Percentiles rank a stretch among this genome's conserved stretches.
Evolutionary conservation across 2,329 filamentous ascomycete species (phyloP).

Genomic region (Colletotrichum caudatum): DNA sequence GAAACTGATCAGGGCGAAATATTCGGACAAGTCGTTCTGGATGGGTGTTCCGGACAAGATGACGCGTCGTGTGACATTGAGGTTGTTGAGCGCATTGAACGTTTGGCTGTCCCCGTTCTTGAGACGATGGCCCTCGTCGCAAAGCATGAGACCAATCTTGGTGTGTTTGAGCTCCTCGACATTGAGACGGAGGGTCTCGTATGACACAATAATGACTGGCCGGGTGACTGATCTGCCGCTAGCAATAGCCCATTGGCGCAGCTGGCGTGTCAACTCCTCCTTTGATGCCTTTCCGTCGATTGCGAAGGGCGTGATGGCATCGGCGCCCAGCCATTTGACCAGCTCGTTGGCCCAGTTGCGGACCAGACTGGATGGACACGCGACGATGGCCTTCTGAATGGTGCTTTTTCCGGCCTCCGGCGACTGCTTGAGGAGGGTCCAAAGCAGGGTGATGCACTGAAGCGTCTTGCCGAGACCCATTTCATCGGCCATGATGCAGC

Average conservation of each 20-base stretch:
- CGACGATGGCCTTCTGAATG: slow-evolving; percentile 97
- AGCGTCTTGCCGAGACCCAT: slow-evolving; percentile 98
- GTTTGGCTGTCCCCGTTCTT: slow-evolving; percentile 98
- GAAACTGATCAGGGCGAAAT: slow-evolving; percentile 95
- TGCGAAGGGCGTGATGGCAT: slow-evolving; percentile 92
- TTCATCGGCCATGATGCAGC: slow-evolving; percentile 99
- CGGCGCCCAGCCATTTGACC: slow-evolving; percentile 94
- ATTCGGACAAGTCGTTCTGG: slow-evolving; percentile 98
- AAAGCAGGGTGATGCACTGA: slow-evolving; percentile 96
- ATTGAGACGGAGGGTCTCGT: slow-evolving; percentile 93
- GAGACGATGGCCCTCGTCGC: slow-evolving; percentile 94
- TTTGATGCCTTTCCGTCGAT: slow-evolving; percentile 97
- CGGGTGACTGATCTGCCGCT: slow-evolving; percentile 89
- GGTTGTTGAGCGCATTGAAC: slow-evolving; percentile 87
- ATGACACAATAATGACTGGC: slow-evolving; percentile 96
- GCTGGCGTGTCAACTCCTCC: slow-evolving; percentile 88
- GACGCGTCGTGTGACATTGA: slow-evolving; percentile 91
- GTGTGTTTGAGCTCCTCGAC: slow-evolving; percentile 90
- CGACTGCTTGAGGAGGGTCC: slow-evolving; percentile 96
- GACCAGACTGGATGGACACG: slow-evolving; percentile 95
- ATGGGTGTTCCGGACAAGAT: slow-evolving; percentile 98
- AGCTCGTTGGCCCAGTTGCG: slow-evolving; percentile 98
- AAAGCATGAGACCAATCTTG: slow-evolving; percentile 91
- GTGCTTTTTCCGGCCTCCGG: slow-evolving; percentile 93
- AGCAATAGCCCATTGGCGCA: slow-evolving; percentile 94